Evolutionary conservation across 2,329 filamentous ascomycete genomes (phyloP).

Genomic region (Sporothrix brunneoviolacea): DNA sequence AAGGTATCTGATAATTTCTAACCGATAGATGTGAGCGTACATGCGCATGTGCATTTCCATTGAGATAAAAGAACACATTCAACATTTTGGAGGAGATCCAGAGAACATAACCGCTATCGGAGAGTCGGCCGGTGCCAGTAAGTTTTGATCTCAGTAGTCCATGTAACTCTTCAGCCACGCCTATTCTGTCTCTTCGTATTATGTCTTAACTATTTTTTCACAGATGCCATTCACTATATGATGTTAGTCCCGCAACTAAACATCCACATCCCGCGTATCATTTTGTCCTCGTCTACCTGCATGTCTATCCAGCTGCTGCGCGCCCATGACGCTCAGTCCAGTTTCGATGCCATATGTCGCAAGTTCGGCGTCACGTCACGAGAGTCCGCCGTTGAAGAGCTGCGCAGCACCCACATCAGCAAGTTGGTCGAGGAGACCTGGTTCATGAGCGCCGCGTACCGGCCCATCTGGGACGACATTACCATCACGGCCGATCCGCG

Average conservation of each 20-base stretch:
- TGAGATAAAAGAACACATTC: background rate
- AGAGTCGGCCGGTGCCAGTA: constrained; percentile 7
- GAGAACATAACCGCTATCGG: constrained; percentile 8
- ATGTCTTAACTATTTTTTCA: too few species aligned
- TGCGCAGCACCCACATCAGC: background rate
- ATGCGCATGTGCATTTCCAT: too few species aligned
- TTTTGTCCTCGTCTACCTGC: constrained; percentile 6
- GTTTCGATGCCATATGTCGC: constrained; percentile 4
- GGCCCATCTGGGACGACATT: constrained; percentile 10
- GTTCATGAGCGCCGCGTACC: background rate
- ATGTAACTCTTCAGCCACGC: too few species aligned
- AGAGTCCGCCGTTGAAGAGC: background rate
- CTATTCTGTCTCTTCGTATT: too few species aligned
- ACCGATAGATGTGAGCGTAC: too few species aligned
- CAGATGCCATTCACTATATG: background rate
- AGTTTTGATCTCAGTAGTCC: too few species aligned
- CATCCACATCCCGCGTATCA: constrained; percentile 4
- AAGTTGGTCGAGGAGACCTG: background rate
- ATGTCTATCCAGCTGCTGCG: constrained; percentile 8
- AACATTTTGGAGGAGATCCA: constrained; percentile 4
- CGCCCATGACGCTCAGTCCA: background rate
- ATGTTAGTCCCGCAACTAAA: constrained; percentile 1
- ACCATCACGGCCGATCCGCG: constrained; percentile 5
- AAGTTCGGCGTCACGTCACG: background rate
- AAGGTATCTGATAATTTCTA: too few species aligned